phyloP scores from a whole-genome alignment of 306 rosid genomes.

The Fragaria ananassa region DNA sequence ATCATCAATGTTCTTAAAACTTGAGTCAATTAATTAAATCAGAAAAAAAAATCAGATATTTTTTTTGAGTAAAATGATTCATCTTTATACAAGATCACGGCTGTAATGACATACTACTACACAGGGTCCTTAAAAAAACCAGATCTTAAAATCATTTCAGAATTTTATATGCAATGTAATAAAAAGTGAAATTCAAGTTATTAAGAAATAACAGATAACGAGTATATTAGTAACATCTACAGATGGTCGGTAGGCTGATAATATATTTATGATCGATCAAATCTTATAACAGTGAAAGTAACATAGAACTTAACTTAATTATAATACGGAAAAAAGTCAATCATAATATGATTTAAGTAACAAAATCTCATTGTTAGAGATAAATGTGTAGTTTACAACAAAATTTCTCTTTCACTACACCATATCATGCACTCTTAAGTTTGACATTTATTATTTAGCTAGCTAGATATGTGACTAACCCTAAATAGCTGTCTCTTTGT shows the following conservation, averaged over 20 bases:
- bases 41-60: too few species aligned
- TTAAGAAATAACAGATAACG: background rate
- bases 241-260: background rate
- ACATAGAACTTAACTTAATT: background rate
- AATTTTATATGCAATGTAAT: background rate
- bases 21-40: background rate
- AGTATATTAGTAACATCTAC: background rate
- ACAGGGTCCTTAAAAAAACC: too few species aligned
- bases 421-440: background rate
- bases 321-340: too few species aligned
- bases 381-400: background rate
- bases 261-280: background rate
- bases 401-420: background rate
- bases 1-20: background rate
- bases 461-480: background rate
- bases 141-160: background rate
- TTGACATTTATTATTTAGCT: background rate
- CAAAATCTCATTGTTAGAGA: too few species aligned
- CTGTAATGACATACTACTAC: too few species aligned
- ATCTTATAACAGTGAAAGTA: background rate
- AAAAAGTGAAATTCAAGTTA: background rate
- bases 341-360: background rate
- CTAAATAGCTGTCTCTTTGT: background rate
- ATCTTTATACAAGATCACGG: too few species aligned
- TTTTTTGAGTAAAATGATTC: too few species aligned